Base-by-base conservation (phyloP, 1,139 yeast genomes). In the Taphrina pruni region DNA sequence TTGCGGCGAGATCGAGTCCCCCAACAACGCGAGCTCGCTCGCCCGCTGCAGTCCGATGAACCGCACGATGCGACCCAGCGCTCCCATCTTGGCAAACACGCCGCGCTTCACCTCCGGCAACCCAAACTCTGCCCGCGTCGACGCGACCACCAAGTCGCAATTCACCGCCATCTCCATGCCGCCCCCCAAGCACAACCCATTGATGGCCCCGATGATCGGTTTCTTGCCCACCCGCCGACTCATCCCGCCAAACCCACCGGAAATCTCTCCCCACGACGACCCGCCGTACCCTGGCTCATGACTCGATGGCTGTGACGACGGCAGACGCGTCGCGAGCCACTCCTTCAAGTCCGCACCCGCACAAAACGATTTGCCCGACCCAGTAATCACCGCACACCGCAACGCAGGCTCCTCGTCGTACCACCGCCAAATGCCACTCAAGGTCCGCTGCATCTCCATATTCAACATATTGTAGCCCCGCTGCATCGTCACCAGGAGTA, bases 41-140 rank as follows among this genome's bases (percentile, higher is more conserved):
- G 79, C 76, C 26, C 77, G 73, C 66, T 77, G 77, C 36, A 77
- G 69, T 1, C 78, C 76, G 57, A 76, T 52, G 26, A 54, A 55
- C 6, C 61, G 56, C 26, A 64, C 57, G 38, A 76, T 71, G n/a
- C 79, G 73, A 26, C 78, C 78, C 41, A 77, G 71, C 2, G 79
- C 79, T 7, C 79, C 79, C 6, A 78, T 78, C 48, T 75, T 65
- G 7, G 78, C 79, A 20, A 75, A 71, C 36, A 77, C 77, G 11
- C 79, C 78, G 6, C 77, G 71, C n/a, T 77, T 74, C 26, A 75
- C 77, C 68, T 77, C 79, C 7, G 79, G 79, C 35, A 77, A 71
- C 1, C 74, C 69, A 50, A 77, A 71, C 3, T 75, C 73, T 6
- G 78, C 78, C 1, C 72, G 60, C 26, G 71, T 65, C 6, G 72